phyloP scores from a whole-genome alignment of 164 flowering plant genomes.

The Stephania yunnanensis region DNA sequence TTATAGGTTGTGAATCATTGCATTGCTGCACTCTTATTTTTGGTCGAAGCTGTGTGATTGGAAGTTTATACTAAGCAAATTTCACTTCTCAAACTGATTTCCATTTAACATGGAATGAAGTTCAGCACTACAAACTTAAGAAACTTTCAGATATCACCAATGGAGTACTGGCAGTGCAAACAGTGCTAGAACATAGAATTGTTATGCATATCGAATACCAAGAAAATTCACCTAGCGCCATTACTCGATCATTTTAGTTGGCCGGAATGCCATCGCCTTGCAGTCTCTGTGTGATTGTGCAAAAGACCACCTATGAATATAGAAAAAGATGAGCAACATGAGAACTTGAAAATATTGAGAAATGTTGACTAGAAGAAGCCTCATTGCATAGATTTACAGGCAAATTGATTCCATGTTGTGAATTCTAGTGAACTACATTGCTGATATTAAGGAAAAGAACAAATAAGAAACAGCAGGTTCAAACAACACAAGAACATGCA shows the following conservation, averaged over 20 bases:
- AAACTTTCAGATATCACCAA: not conserved
- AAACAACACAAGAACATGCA: not conserved
- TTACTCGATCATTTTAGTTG: slow-evolving; percentile 23
- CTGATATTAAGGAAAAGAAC: not conserved
- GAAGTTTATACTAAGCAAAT: not conserved
- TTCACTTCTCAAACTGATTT: not conserved
- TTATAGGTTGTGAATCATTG: too few species aligned
- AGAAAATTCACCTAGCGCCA: not conserved
- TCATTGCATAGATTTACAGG: not conserved
- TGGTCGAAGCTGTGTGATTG: not conserved
- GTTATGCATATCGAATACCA: not conserved
- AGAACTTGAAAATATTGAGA: not conserved
- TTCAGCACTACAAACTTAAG: not conserved
- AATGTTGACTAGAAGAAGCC: not conserved
- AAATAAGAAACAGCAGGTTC: not conserved
- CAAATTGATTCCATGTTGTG: not conserved
- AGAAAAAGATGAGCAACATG: not conserved
- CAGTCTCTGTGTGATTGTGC: slow-evolving; percentile 25
- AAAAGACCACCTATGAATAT: slow-evolving; percentile 33
- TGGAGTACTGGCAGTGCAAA: not conserved
- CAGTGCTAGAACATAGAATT: not conserved
- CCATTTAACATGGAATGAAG: too few species aligned
- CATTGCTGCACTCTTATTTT: not conserved
- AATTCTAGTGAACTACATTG: not conserved
- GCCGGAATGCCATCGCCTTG: slow-evolving; percentile 21